Conservation (phyloP, 1,139 yeast genomes). For the Magnusiomyces paraingens region DNA sequence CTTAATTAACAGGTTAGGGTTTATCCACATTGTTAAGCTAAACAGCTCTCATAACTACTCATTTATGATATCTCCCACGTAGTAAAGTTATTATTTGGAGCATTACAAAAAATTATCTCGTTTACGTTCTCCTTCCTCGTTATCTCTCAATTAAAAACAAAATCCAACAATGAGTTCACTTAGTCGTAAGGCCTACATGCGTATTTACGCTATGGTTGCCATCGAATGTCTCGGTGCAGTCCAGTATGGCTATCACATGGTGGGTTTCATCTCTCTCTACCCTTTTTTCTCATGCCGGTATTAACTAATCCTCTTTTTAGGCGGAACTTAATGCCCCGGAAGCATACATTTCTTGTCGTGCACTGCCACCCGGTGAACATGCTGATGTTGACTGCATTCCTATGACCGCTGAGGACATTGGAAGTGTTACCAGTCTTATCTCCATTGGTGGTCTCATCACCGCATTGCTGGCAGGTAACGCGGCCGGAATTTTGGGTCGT, state of each 20-base stretch:
- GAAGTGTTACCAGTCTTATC: slow-evolving; percentile 75
- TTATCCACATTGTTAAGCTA: too few relatives aligned
- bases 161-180: slow-evolving; percentile 3
- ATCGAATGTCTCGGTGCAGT: slow-evolving; percentile 60
- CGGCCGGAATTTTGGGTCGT: slow-evolving; percentile 70
- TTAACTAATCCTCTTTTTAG: slow-evolving; percentile 16
- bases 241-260: slow-evolving; percentile 86
- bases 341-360: slow-evolving; percentile 49
- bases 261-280: slow-evolving; percentile 17
- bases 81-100: too few relatives aligned
- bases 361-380: slow-evolving; percentile 27
- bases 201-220: slow-evolving; percentile 10
- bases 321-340: slow-evolving; percentile 86
- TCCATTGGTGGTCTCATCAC: slow-evolving; percentile 84
- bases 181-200: background rate
- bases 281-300: background rate
- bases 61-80: too few relatives aligned
- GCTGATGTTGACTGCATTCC: slow-evolving; percentile 47
- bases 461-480: slow-evolving; percentile 60
- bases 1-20: too few relatives aligned
- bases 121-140: too few relatives aligned
- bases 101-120: too few relatives aligned
- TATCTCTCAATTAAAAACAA: too few relatives aligned
- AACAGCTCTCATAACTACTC: too few relatives aligned
- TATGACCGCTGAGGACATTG: slow-evolving; percentile 59